These are phyloP conservation scores for Scheffersomyces cryptocercus DNA, from an alignment of 1,139 yeast genomes.

Conservation along the genomic window DNA sequence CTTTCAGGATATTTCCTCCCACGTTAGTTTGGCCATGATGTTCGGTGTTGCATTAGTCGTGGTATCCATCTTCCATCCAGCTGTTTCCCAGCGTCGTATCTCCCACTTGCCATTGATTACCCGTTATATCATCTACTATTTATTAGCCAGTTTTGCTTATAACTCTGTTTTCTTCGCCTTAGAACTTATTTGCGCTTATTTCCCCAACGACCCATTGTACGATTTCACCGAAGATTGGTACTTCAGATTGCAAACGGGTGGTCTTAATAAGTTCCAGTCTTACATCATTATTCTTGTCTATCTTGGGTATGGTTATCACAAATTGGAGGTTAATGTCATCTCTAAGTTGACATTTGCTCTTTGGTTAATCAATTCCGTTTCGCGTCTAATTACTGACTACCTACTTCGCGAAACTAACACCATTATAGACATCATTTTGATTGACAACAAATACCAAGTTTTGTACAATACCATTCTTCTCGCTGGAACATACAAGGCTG, in stretches of 20 bases:
- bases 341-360: not conserved
- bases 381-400: not conserved
- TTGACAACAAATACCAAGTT: not conserved
- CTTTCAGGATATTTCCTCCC: slow-evolving; percentile 4
- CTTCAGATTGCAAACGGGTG: not conserved
- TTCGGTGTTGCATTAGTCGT: slow-evolving; percentile 4
- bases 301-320: not conserved
- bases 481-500: not conserved
- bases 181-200: not conserved
- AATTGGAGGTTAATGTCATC: not conserved
- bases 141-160: not conserved
- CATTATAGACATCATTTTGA: not conserved
- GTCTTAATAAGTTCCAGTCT: not conserved
- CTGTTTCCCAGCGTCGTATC: not conserved
- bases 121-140: not conserved
- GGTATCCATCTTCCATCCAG: slow-evolving; percentile 1
- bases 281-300: not conserved
- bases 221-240: not conserved
- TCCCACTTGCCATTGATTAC: not conserved
- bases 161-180: not conserved
- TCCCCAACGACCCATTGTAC: slow-evolving; percentile 1
- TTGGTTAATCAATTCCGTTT: not conserved
- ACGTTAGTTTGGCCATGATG: slow-evolving; percentile 4
- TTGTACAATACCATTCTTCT: not conserved
- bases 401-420: not conserved